Percentiles rank a stretch among this genome's conserved stretches.
Conservation (phyloP, 1,139 yeast species). For the Suhomyces maxii region DNA sequence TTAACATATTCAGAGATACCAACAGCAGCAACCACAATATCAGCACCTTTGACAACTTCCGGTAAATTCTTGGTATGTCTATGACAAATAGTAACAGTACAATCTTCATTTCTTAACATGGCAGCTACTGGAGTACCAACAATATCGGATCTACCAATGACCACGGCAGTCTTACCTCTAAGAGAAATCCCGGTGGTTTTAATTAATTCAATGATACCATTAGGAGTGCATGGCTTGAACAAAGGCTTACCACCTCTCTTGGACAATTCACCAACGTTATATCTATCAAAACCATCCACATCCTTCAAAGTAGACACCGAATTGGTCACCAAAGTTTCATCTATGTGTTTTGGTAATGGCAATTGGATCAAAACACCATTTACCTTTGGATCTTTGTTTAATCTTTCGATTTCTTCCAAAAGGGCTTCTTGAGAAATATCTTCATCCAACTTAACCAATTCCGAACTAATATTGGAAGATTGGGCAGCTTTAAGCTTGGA, state of each 20-base stretch:
- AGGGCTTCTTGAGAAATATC: slow-evolving; percentile 57
- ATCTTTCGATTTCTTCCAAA: slow-evolving; percentile 51
- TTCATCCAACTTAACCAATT: slow-evolving; percentile 57
- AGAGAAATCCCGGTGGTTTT: slow-evolving; percentile 60
- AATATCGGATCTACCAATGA: slow-evolving; percentile 92
- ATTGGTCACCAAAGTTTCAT: slow-evolving; percentile 68
- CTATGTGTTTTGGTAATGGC: slow-evolving; percentile 69
- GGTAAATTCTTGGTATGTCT: slow-evolving; percentile 56
- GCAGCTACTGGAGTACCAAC: slow-evolving; percentile 94
- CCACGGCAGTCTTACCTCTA: slow-evolving; percentile 82
- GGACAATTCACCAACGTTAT: slow-evolving; percentile 73
- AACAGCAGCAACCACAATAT: slow-evolving; percentile 88
- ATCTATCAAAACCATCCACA: slow-evolving; percentile 78
- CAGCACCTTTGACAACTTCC: slow-evolving; percentile 63
- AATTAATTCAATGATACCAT: slow-evolving; percentile 69
- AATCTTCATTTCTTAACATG: slow-evolving; percentile 74
- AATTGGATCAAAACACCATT: slow-evolving; percentile 74
- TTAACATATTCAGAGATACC: slow-evolving; percentile 82
- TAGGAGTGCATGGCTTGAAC: slow-evolving; percentile 79
- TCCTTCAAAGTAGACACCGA: slow-evolving; percentile 68
- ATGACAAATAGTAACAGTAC: slow-evolving; percentile 80
- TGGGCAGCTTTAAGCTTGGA: slow-evolving; percentile 74
- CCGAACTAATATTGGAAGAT: slow-evolving; percentile 63
- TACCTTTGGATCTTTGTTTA: slow-evolving; percentile 63
- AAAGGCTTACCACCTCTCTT: slow-evolving; percentile 71